Evolutionary conservation across 2,329 filamentous ascomycete genomes (phyloP), one percentile per base, ranked within the genome.

Genomic region (Penicillium sp.): DNA sequence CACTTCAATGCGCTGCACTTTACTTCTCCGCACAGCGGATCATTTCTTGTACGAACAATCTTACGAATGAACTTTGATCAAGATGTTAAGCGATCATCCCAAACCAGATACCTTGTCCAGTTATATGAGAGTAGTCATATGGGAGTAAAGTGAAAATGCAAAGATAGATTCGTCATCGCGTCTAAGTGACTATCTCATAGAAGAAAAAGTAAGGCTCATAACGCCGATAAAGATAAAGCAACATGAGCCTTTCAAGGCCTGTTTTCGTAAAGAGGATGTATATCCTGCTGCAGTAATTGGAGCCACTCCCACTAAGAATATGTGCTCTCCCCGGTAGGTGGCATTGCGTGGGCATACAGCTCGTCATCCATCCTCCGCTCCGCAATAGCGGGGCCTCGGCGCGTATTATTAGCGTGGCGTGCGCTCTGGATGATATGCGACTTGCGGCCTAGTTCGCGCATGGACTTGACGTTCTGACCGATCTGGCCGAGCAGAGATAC

Each of bases 381-480:
- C 31, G 63, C 58, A 21, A 56, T 34, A 49, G 59, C 52, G 38
- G 65, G 57, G 15, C 60, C 43, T 51, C 67, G 68, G 42, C 63
- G 62, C 3, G 58, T 39, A 8, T 46, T 47, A 21, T 47, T 57
- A 34, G 42, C 64, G 33, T 66, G 62, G 26, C 65, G 59, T 21
- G 60, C 57, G 18, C 52, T 51, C 55, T 87, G 85, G 12, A 89
- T 74, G 12, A 86, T 72, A 29, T 75, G 71, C 60, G 87, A 89
- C 72, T 92, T 95, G 65, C 84, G 85, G 41, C 90, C 89, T 1
- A 93, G 76, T 44, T 90, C 86, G 49, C 87, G 83, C 23, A 88
- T 85, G 31, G 85, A 82, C 51, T 83, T 83, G 18, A 92, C 80
- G 55, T 85, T 88, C 57, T 88, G 82, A 58, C 92, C 86, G 28